Percentiles rank a stretch among this genome's conserved stretches.
Evolutionary conservation across 139 green algal genomes (phyloP).

Genomic region (Raphidocelis subcapitata): DNA sequence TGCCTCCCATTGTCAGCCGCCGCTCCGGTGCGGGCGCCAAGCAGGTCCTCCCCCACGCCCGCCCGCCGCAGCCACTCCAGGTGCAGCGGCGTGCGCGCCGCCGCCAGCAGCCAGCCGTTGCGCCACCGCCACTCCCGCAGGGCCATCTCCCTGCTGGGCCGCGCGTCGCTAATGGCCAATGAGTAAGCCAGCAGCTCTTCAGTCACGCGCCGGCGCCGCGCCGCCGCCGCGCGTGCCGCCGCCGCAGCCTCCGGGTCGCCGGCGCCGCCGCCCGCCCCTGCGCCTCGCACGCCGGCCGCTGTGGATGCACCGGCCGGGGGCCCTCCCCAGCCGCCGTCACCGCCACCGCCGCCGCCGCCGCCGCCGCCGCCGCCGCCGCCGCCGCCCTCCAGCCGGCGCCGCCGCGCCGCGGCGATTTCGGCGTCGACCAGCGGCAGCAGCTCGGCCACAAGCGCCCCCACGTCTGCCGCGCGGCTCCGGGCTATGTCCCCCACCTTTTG

Average conservation of each 20-base stretch:
- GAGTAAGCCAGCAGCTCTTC: constrained; percentile 35
- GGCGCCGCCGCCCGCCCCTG: too few relatives aligned
- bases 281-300: too few relatives aligned
- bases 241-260: not conserved
- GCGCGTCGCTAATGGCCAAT: constrained; percentile 30
- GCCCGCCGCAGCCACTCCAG: constrained; percentile 29
- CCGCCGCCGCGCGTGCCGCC: too few relatives aligned
- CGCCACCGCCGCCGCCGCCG: not conserved
- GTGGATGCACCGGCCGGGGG: too few relatives aligned
- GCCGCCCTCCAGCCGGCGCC: too few relatives aligned
- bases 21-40: not conserved
- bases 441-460: constrained; percentile 31
- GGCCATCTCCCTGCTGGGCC: constrained; percentile 53
- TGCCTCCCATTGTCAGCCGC: too few relatives aligned
- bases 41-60: constrained; percentile 9
- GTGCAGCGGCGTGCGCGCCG: constrained; percentile 19
- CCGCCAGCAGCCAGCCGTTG: constrained; percentile 43
- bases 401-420: not conserved
- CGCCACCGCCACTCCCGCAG: constrained; percentile 50
- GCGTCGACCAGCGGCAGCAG: constrained; percentile 32
- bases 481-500: constrained; percentile 37
- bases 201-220: not conserved
- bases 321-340: too few relatives aligned
- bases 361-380: not conserved
- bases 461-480: constrained; percentile 3